These are phyloP conservation scores for Podila epicladia DNA, from an alignment of 192 early-diverging fungal genomes.

Conservation along the genomic window DNA sequence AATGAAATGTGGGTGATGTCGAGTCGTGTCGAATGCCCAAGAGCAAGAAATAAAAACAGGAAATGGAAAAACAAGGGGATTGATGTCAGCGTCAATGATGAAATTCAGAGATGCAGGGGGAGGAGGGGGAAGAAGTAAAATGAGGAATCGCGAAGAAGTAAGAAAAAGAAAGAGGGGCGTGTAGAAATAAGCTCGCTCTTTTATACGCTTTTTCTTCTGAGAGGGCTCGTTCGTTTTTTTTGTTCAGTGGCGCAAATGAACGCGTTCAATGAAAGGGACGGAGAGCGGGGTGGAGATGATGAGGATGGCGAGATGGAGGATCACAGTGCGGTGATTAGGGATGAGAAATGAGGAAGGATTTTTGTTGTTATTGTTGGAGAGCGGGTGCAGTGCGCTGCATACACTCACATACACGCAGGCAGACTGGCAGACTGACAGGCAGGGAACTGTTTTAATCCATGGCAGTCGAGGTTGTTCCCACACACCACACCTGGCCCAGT, in stretches of 20 bases:
- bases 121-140: not conserved
- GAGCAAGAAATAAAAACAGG: not conserved
- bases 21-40: not conserved
- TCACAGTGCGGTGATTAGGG: not conserved
- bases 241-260: not conserved
- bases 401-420: no score
- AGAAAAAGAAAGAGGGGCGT: not conserved
- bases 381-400: no score
- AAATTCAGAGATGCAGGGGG: not conserved
- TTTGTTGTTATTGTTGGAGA: no score
- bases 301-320: not conserved
- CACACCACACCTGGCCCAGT: no score
- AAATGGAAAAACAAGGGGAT: not conserved
- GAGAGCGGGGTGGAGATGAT: not conserved
- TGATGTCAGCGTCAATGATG: not conserved
- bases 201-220: no score
- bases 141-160: not conserved
- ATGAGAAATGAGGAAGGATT: not conserved
- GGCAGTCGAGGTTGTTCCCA: no score
- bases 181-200: no score
- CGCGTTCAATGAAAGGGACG: not conserved
- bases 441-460: no score
- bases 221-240: not conserved
- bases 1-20: conserved; percentile 1
- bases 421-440: no score